Percentiles rank a stretch among this genome's conserved stretches.
phyloP scores from a whole-genome alignment of 768 basidiomycete species.

The Kwoniella bestiolae region DNA sequence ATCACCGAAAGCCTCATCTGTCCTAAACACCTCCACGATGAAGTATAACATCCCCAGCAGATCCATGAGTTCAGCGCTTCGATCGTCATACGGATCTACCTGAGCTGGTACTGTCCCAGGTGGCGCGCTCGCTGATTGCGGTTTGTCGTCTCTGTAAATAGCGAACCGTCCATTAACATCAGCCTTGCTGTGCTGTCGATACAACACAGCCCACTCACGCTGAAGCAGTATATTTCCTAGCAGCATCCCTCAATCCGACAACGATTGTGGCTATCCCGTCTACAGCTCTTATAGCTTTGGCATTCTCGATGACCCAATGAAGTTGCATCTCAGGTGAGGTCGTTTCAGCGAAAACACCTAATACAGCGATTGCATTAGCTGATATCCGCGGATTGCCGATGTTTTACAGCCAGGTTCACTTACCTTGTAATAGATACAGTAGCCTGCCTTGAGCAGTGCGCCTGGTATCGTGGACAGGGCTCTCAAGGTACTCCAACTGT shows the following conservation, averaged over 20 bases:
- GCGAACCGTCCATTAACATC: not conserved
- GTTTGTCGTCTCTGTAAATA: slow-evolving; percentile 15
- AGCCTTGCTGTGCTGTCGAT: not conserved
- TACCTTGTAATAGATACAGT: slow-evolving; percentile 92
- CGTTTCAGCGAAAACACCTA: slow-evolving; percentile 89
- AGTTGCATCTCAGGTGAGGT: slow-evolving; percentile 91
- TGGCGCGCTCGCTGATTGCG: not conserved
- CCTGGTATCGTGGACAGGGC: slow-evolving; percentile 78
- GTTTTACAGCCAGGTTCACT: slow-evolving; percentile 21
- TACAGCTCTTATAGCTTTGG: slow-evolving; percentile 77
- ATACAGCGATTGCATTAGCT: slow-evolving; percentile 2
- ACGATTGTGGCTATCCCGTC: slow-evolving; percentile 83
- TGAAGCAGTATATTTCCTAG: slow-evolving; percentile 72
- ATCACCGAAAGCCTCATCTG: slow-evolving; percentile 91
- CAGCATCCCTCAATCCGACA: slow-evolving; percentile 86
- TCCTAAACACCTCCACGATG: slow-evolving; percentile 88
- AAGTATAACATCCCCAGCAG: slow-evolving; percentile 89
- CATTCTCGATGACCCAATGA: slow-evolving; percentile 94
- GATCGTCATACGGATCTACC: slow-evolving; percentile 43
- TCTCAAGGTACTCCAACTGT: slow-evolving; percentile 84
- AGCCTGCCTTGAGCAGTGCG: slow-evolving; percentile 84
- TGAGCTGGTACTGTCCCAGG: slow-evolving; percentile 27
- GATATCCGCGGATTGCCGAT: slow-evolving; percentile 16
- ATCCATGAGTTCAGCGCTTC: slow-evolving; percentile 45
- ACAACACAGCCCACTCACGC: slow-evolving; percentile 29